phyloP scores from a whole-genome alignment of 768 basidiomycete species.

The Daedaleopsis sinensis region DNA sequence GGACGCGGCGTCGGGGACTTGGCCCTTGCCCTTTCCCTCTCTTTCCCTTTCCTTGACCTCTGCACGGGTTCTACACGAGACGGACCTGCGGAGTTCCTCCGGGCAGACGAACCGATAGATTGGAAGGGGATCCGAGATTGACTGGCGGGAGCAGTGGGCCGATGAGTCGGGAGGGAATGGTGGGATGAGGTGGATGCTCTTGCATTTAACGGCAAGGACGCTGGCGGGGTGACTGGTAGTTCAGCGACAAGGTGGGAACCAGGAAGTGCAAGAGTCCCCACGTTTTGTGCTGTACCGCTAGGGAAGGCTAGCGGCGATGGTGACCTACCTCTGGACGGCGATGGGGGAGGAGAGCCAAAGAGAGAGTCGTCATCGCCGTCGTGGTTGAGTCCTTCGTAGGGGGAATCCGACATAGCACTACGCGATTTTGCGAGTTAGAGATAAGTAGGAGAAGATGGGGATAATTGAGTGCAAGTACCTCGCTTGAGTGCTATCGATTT shows the following conservation, averaged over 20 bases:
- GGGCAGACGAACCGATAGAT: conserved; percentile 2
- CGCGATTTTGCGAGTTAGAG: not conserved
- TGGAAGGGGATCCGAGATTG: not conserved
- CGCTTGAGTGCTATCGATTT: conserved; percentile 23
- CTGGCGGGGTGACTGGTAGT: conserved; percentile 81
- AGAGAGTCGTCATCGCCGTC: conserved; percentile 69
- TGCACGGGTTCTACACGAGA: conserved; percentile 22
- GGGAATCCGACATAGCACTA: conserved; percentile 28
- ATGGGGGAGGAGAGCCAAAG: conserved; percentile 79
- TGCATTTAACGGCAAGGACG: conserved; percentile 48
- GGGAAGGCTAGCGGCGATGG: conserved; percentile 67
- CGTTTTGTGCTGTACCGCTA: conserved; percentile 71
- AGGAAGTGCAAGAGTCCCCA: conserved; percentile 99
- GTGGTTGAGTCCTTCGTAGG: conserved; percentile 19
- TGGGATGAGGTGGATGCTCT: conserved; percentile 35
- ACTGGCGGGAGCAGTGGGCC: not conserved
- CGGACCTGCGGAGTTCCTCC: conserved; percentile 18
- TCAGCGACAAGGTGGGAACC: conserved; percentile 90
- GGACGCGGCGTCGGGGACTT: conserved; percentile 46
- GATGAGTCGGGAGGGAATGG: not conserved
- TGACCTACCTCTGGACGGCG: conserved; percentile 75
- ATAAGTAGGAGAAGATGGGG: not conserved
- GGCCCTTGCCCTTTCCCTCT: conserved; percentile 38
- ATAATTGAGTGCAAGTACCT: conserved; percentile 7
- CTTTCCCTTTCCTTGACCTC: conserved; percentile 36